A percentile compares a stretch with the other conserved stretches of the same genome.
Conservation (phyloP, 805 yeast genomes). For the Metschnikowia baotianmanensis region DNA sequence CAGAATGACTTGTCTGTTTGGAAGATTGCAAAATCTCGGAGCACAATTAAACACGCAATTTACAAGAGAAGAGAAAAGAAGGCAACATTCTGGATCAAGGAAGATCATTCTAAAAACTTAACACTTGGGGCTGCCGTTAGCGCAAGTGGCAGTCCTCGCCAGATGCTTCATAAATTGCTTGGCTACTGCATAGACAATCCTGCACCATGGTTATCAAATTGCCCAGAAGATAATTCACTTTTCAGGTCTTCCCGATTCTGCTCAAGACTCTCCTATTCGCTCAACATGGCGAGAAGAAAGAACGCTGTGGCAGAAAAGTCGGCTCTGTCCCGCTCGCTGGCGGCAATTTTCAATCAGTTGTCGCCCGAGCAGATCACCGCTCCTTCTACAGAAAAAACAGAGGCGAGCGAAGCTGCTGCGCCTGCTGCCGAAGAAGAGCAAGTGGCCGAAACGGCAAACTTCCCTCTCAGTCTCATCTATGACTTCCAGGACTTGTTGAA, state of each 20-base stretch:
- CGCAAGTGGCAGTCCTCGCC: too few species aligned
- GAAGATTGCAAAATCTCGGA: not conserved
- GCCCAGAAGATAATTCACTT: too few species aligned
- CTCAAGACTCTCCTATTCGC: too few species aligned
- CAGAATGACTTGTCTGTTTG: not conserved
- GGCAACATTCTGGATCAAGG: not conserved
- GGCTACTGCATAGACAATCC: too few species aligned
- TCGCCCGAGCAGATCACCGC: slow-evolving; percentile 4
- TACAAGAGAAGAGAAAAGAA: too few species aligned
- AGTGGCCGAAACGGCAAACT: slow-evolving; percentile 9
- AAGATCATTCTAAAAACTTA: too few species aligned
- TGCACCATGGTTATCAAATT: too few species aligned
- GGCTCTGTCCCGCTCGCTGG: slow-evolving; percentile 18
- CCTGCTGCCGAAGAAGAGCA: slow-evolving; percentile 6
- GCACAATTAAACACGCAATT: too few species aligned
- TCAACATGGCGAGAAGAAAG: slow-evolving; percentile 19
- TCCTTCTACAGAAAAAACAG: not conserved
- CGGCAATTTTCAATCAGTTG: slow-evolving; percentile 14
- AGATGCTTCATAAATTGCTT: too few species aligned
- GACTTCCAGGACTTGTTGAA: slow-evolving; percentile 39
- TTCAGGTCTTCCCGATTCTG: too few species aligned
- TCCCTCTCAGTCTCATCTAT: slow-evolving; percentile 23
- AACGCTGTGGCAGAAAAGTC: slow-evolving; percentile 7
- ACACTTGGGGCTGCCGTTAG: too few species aligned
- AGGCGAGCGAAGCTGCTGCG: not conserved